A percentile compares a stretch with the other conserved stretches of the same genome.
These are phyloP conservation scores for Rhodotorula sp. DNA, from an alignment of 1,284 basidiomycete genomes.

Conservation along the genomic window DNA sequence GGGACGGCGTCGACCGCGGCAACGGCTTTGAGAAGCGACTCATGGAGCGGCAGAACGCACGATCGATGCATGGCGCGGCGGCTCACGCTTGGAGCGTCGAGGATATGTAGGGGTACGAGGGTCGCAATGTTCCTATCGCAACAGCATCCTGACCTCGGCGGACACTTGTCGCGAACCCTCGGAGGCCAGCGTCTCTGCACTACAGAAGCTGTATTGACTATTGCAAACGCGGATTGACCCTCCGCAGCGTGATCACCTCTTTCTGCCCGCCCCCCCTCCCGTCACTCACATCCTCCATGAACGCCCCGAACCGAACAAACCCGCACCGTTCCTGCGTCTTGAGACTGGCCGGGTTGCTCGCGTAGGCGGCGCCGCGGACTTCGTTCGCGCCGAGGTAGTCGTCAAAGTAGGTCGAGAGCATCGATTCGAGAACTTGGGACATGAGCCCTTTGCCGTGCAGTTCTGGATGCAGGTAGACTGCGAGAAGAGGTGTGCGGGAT, in stretches of 20 bases:
- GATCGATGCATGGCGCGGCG: conserved; percentile 32
- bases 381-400: conserved; percentile 7
- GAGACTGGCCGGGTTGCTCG: conserved; percentile 10
- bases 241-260: conserved; percentile 4
- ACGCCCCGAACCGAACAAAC: neutral
- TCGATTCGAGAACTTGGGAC: conserved; percentile 8
- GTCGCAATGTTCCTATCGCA: neutral
- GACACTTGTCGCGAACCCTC: too few species aligned
- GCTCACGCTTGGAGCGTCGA: conserved; percentile 32
- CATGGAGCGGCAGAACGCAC: conserved; percentile 64
- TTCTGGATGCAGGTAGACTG: conserved; percentile 21
- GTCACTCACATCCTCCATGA: neutral
- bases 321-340: conserved; percentile 27
- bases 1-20: conserved; percentile 74
- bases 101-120: conserved; percentile 34
- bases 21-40: conserved; percentile 93
- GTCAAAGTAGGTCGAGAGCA: conserved; percentile 1
- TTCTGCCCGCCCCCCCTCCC: conserved; percentile 15
- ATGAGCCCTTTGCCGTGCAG: conserved; percentile 25
- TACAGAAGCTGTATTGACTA: neutral
- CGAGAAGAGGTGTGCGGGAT: too few species aligned
- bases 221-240: neutral
- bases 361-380: conserved; percentile 21
- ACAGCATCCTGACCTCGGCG: too few species aligned
- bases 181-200: neutral